phyloP scores from a whole-genome alignment of 768 basidiomycete genomes.

The Leccinum variicolor region DNA sequence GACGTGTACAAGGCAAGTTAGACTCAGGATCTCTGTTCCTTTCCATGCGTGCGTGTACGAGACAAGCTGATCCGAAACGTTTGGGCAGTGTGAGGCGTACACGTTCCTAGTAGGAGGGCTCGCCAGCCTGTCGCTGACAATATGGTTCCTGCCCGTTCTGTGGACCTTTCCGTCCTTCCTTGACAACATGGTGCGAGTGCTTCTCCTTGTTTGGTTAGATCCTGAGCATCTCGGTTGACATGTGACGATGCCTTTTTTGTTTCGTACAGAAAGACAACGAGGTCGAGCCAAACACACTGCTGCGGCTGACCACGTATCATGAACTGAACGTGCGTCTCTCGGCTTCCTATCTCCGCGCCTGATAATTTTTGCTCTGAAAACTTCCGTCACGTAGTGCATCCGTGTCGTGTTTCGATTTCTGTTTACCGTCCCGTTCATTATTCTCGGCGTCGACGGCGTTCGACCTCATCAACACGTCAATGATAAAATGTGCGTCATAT shows the following conservation, averaged over 20 bases:
- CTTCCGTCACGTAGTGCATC: slow-evolving; percentile 44
- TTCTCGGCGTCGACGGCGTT: slow-evolving; percentile 69
- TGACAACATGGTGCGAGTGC: slow-evolving; percentile 45
- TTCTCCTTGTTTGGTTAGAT: background rate
- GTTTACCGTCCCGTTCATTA: slow-evolving; percentile 61
- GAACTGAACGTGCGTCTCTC: slow-evolving; percentile 67
- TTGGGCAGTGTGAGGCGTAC: slow-evolving; percentile 59
- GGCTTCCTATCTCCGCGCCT: background rate
- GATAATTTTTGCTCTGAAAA: background rate
- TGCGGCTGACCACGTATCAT: slow-evolving; percentile 75
- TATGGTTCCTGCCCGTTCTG: slow-evolving; percentile 74
- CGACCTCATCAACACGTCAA: slow-evolving; percentile 62
- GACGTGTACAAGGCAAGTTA: slow-evolving; percentile 56
- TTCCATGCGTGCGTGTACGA: background rate
- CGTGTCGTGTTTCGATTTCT: slow-evolving; percentile 73
- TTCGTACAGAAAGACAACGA: slow-evolving; percentile 49
- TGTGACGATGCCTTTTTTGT: background rate
- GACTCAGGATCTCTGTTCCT: background rate
- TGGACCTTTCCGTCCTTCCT: slow-evolving; percentile 70
- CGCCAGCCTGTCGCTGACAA: slow-evolving; percentile 64
- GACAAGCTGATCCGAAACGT: slow-evolving; percentile 11
- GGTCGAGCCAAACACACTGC: slow-evolving; percentile 62
- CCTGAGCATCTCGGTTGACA: background rate
- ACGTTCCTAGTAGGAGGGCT: slow-evolving; percentile 68
- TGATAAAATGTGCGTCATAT: slow-evolving; percentile 43